phyloP scores from a whole-genome alignment of 208 protist species.

The Borovskyia barvae region DNA sequence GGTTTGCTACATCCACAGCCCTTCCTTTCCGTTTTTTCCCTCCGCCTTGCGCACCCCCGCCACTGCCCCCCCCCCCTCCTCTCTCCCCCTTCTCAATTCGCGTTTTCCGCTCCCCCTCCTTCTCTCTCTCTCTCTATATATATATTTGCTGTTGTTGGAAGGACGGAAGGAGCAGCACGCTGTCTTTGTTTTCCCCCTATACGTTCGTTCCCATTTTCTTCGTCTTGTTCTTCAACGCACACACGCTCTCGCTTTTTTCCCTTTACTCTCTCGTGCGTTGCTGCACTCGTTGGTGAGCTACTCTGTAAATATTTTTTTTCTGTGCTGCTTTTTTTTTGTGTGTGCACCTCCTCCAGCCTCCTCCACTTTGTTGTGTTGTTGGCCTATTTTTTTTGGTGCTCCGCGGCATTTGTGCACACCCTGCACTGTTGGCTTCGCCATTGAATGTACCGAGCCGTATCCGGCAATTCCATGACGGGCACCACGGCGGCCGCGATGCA shows the following conservation, averaged over 20 bases:
- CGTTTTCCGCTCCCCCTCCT: neutral
- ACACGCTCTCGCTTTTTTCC: neutral
- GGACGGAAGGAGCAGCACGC: no score
- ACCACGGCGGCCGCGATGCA: neutral
- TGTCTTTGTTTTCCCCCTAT: no score
- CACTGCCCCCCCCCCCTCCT: neutral
- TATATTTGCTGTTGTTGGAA: neutral
- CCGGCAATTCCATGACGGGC: neutral
- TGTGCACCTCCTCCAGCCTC: neutral
- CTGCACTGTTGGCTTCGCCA: neutral
- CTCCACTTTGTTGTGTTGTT: neutral
- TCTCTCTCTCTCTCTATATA: neutral
- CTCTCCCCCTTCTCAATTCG: neutral
- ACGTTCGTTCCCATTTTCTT: no score
- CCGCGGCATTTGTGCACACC: no score
- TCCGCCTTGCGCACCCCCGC: neutral
- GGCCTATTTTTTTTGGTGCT: slow-evolving; percentile 3
- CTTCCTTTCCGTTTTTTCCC: neutral
- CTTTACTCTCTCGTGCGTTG: neutral
- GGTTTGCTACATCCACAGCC: no score
- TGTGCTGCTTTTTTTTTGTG: neutral
- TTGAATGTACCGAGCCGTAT: slow-evolving; percentile 9
- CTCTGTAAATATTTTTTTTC: no score
- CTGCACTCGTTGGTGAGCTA: neutral
- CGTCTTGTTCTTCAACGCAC: no score